phyloP scores from a whole-genome alignment of 306 rosid genomes.

The Castanea mollissima region DNA sequence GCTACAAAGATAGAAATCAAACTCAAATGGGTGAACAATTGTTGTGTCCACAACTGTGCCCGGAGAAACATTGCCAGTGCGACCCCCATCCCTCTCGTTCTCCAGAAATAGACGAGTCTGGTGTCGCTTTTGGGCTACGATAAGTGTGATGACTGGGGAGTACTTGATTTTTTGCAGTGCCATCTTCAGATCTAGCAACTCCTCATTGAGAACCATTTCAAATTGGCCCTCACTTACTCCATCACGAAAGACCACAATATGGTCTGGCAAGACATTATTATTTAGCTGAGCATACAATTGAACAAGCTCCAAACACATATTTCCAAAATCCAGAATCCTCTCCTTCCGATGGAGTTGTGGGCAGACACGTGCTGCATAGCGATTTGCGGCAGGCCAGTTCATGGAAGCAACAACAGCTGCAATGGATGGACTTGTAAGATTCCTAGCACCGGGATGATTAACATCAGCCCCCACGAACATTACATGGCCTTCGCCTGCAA shows the following conservation, averaged over 20 bases:
- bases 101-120: constrained; percentile 64
- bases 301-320: constrained; percentile 61
- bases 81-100: constrained; percentile 36
- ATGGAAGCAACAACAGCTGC: constrained; percentile 74
- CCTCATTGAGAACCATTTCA: constrained; percentile 86
- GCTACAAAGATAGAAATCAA: constrained; percentile 74
- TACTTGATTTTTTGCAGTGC: constrained; percentile 31
- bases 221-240: constrained; percentile 82
- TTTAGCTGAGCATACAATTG: constrained; percentile 39
- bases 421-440: constrained; percentile 55
- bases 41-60: constrained; percentile 73
- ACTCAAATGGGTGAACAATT: constrained; percentile 66
- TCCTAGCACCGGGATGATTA: constrained; percentile 59
- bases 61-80: constrained; percentile 45
- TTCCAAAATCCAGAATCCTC: constrained; percentile 55
- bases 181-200: constrained; percentile 50
- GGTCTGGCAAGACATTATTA: constrained; percentile 43
- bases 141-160: constrained; percentile 56
- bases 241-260: constrained; percentile 66
- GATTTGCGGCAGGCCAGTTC: constrained; percentile 83
- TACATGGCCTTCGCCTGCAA: constrained; percentile 48
- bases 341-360: constrained; percentile 55
- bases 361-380: constrained; percentile 67
- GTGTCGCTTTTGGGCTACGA: constrained; percentile 78
- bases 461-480: constrained; percentile 90